These are phyloP conservation scores for Leersia perrieri DNA, from an alignment of 176 grass and related monocot species.

Conservation along the genomic window DNA sequence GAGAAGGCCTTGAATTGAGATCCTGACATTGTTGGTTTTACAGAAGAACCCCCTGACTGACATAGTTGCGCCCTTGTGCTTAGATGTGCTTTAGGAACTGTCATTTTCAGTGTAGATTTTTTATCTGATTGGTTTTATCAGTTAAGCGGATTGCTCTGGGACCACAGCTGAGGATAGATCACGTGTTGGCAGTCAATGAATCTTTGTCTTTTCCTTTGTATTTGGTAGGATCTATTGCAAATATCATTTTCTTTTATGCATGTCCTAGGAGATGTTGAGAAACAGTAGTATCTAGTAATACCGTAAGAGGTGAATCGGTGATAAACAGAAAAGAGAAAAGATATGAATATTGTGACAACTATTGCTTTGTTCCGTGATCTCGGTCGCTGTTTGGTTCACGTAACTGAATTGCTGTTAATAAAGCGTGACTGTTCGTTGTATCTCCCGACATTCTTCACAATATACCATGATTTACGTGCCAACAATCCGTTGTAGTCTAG, in stretches of 20 bases:
- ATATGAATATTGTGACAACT: background rate
- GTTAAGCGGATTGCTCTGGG: background rate
- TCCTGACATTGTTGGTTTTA: background rate
- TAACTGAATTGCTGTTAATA: background rate
- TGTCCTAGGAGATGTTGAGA: background rate
- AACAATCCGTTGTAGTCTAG: slow-evolving; percentile 65
- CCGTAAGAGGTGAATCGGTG: background rate
- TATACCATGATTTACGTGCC: rapidly evolving
- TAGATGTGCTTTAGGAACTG: background rate
- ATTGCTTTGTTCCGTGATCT: background rate
- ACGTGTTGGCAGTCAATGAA: background rate
- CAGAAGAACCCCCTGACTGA: slow-evolving; percentile 8
- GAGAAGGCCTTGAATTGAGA: background rate
- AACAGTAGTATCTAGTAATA: too few species aligned
- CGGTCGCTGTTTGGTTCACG: background rate
- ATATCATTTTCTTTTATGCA: background rate
- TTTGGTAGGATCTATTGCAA: background rate
- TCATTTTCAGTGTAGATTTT: background rate
- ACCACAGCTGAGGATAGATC: background rate
- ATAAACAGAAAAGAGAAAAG: background rate
- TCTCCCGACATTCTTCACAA: rapidly evolving
- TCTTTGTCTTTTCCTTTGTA: background rate
- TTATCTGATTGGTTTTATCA: background rate
- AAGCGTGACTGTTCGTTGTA: background rate
- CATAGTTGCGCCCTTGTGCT: slow-evolving; percentile 4